Percentiles rank a stretch among this genome's conserved stretches.
Conservation (phyloP, 2,329 filamentous ascomycete species). For the Sphaerulina vaccinii region DNA sequence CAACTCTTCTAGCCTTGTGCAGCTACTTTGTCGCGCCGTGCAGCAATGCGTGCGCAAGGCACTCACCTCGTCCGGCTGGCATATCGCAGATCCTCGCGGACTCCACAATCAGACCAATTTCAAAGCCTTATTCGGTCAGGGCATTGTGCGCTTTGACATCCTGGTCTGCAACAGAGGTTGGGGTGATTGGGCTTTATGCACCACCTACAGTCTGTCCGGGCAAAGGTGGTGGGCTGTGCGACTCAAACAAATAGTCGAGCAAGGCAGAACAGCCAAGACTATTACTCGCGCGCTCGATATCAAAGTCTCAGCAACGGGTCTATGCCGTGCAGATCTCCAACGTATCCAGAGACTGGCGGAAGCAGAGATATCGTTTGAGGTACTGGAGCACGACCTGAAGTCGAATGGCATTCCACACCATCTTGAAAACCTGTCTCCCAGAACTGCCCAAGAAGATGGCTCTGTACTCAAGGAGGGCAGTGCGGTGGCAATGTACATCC, state of each 20-base stretch:
- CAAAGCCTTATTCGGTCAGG: constrained; percentile 61
- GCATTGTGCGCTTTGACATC: constrained; percentile 64
- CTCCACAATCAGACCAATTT: constrained; percentile 50
- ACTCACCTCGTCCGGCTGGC: constrained; percentile 66
- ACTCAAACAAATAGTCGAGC: constrained; percentile 42
- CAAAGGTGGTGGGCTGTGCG: constrained; percentile 78
- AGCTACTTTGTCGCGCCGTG: constrained; percentile 33
- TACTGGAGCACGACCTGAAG: constrained; percentile 30
- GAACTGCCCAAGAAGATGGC: constrained; percentile 7
- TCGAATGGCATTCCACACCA: constrained; percentile 25
- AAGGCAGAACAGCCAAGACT: constrained; percentile 9
- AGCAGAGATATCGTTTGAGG: constrained; percentile 34
- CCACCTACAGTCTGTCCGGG: constrained; percentile 68
- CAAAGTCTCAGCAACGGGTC: background rate
- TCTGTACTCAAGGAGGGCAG: no score
- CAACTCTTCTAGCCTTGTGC: constrained; percentile 9
- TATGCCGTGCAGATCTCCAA: constrained; percentile 27
- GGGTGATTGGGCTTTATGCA: constrained; percentile 70
- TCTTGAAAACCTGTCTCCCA: constrained; percentile 20
- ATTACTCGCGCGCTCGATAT: constrained; percentile 26
- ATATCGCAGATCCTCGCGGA: constrained; percentile 45
- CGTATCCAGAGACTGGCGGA: constrained; percentile 43
- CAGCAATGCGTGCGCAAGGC: constrained; percentile 62
- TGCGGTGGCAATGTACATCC: constrained; percentile 13
- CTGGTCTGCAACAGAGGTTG: constrained; percentile 68